These are phyloP conservation scores for Aspergillus spinulosporus DNA, from an alignment of 2,329 filamentous ascomycete species.

Conservation along the genomic window DNA sequence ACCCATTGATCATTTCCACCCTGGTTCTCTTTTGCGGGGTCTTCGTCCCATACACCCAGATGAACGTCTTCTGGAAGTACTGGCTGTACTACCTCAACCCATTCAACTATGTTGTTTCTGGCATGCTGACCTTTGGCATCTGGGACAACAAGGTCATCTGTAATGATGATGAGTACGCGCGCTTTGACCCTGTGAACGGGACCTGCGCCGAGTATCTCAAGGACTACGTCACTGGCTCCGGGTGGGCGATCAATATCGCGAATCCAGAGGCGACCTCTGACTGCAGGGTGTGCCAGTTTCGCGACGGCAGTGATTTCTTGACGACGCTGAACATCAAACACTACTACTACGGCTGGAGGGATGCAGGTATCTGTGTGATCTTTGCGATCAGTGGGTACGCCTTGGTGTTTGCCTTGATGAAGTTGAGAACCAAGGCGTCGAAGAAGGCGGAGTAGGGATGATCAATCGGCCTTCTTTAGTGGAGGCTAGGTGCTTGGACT, in stretches of 20 bases:
- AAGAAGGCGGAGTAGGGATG: constrained; percentile 31
- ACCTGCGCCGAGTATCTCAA: constrained; percentile 62
- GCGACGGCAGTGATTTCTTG: constrained; percentile 60
- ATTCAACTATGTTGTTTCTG: constrained; percentile 35
- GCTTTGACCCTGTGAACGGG: constrained; percentile 39
- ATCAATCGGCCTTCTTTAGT: too few relatives aligned
- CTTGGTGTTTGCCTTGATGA: constrained; percentile 45
- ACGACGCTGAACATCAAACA: constrained; percentile 58
- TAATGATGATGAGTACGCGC: constrained; percentile 28
- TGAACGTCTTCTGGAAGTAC: constrained; percentile 35
- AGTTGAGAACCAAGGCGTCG: constrained; percentile 36
- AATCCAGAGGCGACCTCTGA: constrained; percentile 59
- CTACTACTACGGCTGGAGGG: constrained; percentile 66
- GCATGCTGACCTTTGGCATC: constrained; percentile 28
- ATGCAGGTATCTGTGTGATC: constrained; percentile 59
- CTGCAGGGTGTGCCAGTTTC: constrained; percentile 64
- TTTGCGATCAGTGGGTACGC: constrained; percentile 58
- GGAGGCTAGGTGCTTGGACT: too few relatives aligned
- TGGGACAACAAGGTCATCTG: constrained; percentile 28
- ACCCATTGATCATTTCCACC: constrained; percentile 67
- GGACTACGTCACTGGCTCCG: constrained; percentile 48
- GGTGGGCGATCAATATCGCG: constrained; percentile 54
- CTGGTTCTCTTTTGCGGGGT: constrained; percentile 35
- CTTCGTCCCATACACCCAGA: constrained; percentile 31
- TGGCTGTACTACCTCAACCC: constrained; percentile 36